A percentile compares a stretch with the other conserved stretches of the same genome.
Evolutionary conservation across 2,329 filamentous ascomycete genomes (phyloP).

Genomic region (Botrytis tulipae): DNA sequence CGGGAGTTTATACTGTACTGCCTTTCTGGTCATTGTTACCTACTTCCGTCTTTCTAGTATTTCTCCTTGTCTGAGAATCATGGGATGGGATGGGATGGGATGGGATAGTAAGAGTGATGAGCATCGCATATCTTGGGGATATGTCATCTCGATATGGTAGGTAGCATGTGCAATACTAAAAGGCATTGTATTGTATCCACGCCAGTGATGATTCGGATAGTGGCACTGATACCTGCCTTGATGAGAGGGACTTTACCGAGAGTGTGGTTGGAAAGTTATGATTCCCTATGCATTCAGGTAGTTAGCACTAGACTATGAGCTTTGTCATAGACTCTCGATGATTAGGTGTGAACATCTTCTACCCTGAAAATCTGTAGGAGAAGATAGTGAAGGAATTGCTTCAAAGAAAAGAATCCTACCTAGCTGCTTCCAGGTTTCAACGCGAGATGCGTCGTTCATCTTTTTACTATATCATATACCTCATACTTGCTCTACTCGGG

Average conservation of each 20-base stretch:
- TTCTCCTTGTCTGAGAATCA: conserved; percentile 36
- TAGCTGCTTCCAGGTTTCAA: no score
- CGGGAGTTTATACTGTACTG: conserved; percentile 48
- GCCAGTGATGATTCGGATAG: conserved; percentile 46
- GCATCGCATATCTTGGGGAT: conserved; percentile 46
- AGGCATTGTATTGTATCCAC: conserved; percentile 43
- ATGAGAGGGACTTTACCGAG: neutral
- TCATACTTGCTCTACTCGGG: conserved; percentile 45
- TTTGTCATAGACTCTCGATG: neutral
- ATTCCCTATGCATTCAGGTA: neutral
- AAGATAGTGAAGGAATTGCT: neutral
- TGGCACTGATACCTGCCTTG: conserved; percentile 35
- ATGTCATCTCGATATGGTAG: conserved; percentile 43
- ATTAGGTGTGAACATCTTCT: neutral
- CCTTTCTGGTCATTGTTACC: conserved; percentile 43
- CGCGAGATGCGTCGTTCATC: conserved; percentile 29
- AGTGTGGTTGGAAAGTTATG: neutral
- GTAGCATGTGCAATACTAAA: conserved; percentile 45
- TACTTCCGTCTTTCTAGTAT: conserved; percentile 41
- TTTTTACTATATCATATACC: conserved; percentile 43
- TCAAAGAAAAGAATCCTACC: neutral
- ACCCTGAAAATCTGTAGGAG: neutral
- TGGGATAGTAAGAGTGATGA: conserved; percentile 40
- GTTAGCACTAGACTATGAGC: neutral
- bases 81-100: conserved; percentile 42